phyloP scores from a whole-genome alignment of 192 early-diverging fungal genomes.

The Gryganskiella cystojenkinii region DNA sequence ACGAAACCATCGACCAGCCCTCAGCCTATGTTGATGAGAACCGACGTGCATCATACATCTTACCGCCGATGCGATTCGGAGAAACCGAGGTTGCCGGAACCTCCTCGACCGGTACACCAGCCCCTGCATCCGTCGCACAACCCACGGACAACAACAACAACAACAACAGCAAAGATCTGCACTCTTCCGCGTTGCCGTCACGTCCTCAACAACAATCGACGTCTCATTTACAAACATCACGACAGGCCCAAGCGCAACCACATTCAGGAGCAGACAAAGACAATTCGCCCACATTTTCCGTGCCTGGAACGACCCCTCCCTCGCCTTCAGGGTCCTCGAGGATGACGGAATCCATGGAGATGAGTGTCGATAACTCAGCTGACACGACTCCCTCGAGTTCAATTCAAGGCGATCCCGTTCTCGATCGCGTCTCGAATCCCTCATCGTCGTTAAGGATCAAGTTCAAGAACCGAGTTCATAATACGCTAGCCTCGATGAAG shows the following conservation, averaged over 20 bases:
- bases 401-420: neutral
- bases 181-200: too few relatives aligned
- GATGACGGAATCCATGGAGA: too few relatives aligned
- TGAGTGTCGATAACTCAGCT: too few relatives aligned
- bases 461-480: slow-evolving; percentile 40
- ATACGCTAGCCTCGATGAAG: slow-evolving; percentile 41
- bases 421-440: neutral
- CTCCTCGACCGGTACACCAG: neutral
- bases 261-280: too few relatives aligned
- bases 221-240: too few relatives aligned
- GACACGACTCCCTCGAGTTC: neutral
- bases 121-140: neutral
- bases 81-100: neutral
- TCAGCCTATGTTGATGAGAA: neutral
- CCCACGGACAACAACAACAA: neutral
- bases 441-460: slow-evolving; percentile 31
- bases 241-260: too few relatives aligned
- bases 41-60: slow-evolving; percentile 12
- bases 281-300: too few relatives aligned
- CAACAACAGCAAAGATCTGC: too few relatives aligned
- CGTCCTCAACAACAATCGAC: too few relatives aligned
- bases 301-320: too few relatives aligned
- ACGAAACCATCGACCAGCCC: neutral
- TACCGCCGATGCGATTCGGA: slow-evolving; percentile 12
- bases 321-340: too few relatives aligned